These are phyloP conservation scores for Argentina anserina DNA, from an alignment of 306 rosid genomes.

Conservation along the genomic window DNA sequence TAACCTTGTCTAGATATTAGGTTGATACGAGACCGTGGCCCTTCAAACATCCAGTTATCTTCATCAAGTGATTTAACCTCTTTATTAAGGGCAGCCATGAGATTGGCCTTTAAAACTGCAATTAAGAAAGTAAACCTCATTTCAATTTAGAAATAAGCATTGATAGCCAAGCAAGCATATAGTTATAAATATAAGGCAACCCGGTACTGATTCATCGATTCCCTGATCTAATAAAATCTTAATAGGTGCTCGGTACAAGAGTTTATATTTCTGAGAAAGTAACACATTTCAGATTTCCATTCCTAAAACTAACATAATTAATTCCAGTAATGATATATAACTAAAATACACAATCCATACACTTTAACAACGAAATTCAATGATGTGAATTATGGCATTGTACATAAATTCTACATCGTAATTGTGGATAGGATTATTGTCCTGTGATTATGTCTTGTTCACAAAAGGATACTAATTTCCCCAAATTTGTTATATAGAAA, in stretches of 20 bases:
- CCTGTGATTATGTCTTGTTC: neutral
- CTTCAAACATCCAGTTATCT: slow-evolving; percentile 95
- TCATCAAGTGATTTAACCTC: slow-evolving; percentile 84
- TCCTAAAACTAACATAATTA: neutral
- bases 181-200: neutral
- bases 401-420: neutral
- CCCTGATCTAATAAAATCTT: neutral
- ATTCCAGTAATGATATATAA: neutral
- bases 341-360: neutral
- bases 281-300: neutral
- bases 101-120: slow-evolving; percentile 67
- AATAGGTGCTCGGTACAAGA: neutral
- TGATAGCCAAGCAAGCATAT: neutral
- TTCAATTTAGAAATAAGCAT: neutral
- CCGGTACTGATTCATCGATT: neutral
- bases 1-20: slow-evolving; percentile 59
- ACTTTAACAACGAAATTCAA: neutral
- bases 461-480: neutral
- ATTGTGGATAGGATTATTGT: neutral
- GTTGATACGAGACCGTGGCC: slow-evolving; percentile 82
- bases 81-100: slow-evolving; percentile 79
- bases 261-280: neutral
- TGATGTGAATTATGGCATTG: neutral
- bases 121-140: neutral
- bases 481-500: neutral